Evolutionary conservation across 2,329 filamentous ascomycete genomes (phyloP), one percentile per base, ranked within the genome.

Genomic region (Coccinonectria pachysandricola): DNA sequence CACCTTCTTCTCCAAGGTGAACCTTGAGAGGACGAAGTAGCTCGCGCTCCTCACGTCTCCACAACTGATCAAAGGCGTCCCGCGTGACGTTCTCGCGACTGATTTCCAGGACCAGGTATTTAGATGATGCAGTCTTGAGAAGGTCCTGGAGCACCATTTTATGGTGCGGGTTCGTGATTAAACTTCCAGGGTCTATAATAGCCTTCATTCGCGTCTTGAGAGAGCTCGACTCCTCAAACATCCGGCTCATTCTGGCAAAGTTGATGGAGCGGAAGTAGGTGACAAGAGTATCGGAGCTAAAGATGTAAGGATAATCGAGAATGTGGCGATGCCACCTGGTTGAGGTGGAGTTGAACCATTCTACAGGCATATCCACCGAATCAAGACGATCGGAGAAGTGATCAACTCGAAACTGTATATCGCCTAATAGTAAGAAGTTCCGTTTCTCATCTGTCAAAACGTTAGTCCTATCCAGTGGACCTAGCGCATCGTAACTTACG

Each of bases 251-350:
- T 10, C 71, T 70, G 0, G 82, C 74, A 44, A 91, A 85, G 48
- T 94, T 95, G 45, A 94, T 77, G 4, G 84, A 74, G 11, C 88
- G 77, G 50, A 96, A 95, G 49, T 86, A 93, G 0, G 75, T 75
- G 3, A 93, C 78, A 3, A 93, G 59, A 2, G 74, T 73, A 0
- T 76, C 66, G 0, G 77, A 68, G 12, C 69, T 75, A 43, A 95
- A 94, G 0, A 96, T 64, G 46, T 80, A 92, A 0, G 83, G 75
- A 37, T 80, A 84, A 32, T 86, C 77, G 4, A 96, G 60, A 1
- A 96, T 59, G 52, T 95, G 86, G 12, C 77, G 59, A 15, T 62
- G 71, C 39, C 75, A 75, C 32, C 65, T 72, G 16, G 73, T 76
- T 0, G 70, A 60, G 3, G 58, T 59, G 34, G 73, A 76, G 4